Base-by-base conservation (phyloP, 2,329 filamentous ascomycete genomes). In the Pseudogymnoascus sp. region DNA sequence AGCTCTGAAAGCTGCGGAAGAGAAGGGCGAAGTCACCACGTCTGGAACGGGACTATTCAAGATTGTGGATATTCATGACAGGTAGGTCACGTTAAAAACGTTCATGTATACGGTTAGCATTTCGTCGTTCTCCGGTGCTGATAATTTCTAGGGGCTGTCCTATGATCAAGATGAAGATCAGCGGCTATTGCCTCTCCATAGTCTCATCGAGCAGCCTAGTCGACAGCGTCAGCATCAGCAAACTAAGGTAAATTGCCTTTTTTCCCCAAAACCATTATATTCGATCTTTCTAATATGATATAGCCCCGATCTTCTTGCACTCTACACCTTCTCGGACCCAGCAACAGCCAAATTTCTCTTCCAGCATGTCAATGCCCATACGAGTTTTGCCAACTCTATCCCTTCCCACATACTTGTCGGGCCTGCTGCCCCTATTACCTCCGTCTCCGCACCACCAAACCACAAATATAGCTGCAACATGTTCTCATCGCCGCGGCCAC, bases 321-420 rank as follows among this genome's bases (percentile, higher is more conserved):
- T 78, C 2, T 86, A 84, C 67, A 75, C 82, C 66, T 87, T 85
- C 69, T 78, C 79, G 62, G 78, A 72, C 18, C 78, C 78, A 0
- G 76, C 78, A 54, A 78, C 74, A 0, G 77, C 77, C 0, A 71
- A 68, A 0, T 80, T 79, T 62, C 71, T 80, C 1, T 76, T 73
- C 0, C 69, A 75, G 29, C 70, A 74, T 12, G 11, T 5, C 78
- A 80, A 61, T 34, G 31, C 18, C 66, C 67, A 39, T 40, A 64
- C 4, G 60, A 64, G 18, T 62, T 63, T 36, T 68, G 67, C 51
- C 65, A 67, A 42, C 42, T 64, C 18, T 29, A 66, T 16, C 59
- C 63, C 16, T 26, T 63, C 5, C 7, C 26, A 29, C 40, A 61
- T 31, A 61, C 18, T 18, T 29, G 39, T 47, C 45, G 77, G 75